Conservation (phyloP, 371 early-diverging fungal genomes). For the Encephalitozoon romaleae region DNA sequence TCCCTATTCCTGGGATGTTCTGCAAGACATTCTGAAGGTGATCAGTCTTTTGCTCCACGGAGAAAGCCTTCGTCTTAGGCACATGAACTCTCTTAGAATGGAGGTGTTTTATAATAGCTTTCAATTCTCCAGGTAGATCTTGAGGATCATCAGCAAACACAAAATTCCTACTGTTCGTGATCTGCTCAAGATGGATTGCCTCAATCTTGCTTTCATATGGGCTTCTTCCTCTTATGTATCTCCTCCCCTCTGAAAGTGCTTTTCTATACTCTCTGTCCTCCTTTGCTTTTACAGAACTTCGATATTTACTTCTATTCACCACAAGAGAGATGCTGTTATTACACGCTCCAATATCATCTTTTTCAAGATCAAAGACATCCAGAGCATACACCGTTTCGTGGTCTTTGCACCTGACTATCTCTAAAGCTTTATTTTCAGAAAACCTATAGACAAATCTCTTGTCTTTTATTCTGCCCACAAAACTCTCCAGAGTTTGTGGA, state of each 20-base stretch:
- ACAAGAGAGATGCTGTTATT: background rate
- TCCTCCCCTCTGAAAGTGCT: background rate
- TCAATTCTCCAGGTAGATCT: background rate
- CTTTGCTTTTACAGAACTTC: background rate
- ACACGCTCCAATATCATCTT: background rate
- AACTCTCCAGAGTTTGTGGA: background rate
- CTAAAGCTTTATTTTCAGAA: background rate
- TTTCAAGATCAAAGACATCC: constrained; percentile 12
- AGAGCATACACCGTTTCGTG: background rate
- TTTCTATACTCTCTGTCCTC: constrained; percentile 21
- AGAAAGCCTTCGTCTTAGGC: constrained; percentile 31
- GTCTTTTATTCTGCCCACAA: constrained; percentile 13
- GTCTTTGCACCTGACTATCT: background rate
- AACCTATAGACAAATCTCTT: constrained; percentile 20
- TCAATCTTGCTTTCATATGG: background rate
- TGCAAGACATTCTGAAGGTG: constrained; percentile 15
- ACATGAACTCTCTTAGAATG: background rate
- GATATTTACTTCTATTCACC: constrained; percentile 19
- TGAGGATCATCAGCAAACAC: constrained; percentile 7
- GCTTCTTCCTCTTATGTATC: background rate
- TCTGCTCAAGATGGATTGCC: constrained; percentile 7
- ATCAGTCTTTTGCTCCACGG: background rate
- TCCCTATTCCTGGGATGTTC: constrained; percentile 37
- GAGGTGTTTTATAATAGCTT: constrained; percentile 21
- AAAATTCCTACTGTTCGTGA: constrained; percentile 16